Base-by-base conservation (phyloP, 306 rosid species). In the Carpinus viminea region DNA sequence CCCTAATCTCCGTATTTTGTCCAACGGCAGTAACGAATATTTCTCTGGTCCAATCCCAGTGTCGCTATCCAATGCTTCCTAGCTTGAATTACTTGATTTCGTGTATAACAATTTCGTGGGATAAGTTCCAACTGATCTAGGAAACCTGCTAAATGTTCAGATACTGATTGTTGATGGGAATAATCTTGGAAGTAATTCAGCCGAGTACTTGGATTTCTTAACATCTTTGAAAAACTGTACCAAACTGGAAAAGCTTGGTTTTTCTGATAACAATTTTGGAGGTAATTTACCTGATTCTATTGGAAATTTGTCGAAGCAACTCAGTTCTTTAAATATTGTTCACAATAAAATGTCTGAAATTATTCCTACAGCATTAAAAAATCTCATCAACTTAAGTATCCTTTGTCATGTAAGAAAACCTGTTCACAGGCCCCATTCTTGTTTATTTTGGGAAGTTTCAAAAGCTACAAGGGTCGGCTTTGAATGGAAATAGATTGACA, bases 51-150 rank as follows among this genome's bases (percentile, higher is more conserved):
- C 43, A 26, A 83, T 89, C 59, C 93, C 85, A 8, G 7, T 28
- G 17, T 81, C 84, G 18, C 2, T 87, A 4, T 18, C 76, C 38
- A 85, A 89, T 81, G 85, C 89, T 50, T 78, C 89, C 17, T 7
- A 0, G 12, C 75, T 84, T 5, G 20, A 51, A 76, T 0, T 0
- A 4, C 24, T 82, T 69, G 81, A 57, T 15, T 11, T 82, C 2
- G 0, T 7, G 0, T 0, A 0, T 0, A 88, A 86, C 70, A n/a
- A 78, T 15, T 78, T 86, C 2, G 51, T 20, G 0, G 87, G 90
- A 7, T 61, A 59, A 75, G 51, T 82, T 80, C 86, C 86, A 31
- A 12, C 45, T 1, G 0, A 4, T 60, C 18, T 85, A 1, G 78
- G 89, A 11, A 64, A 46, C 62, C 80, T 81, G 17, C 64, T 17